phyloP scores from a whole-genome alignment of 805 yeast genomes.

The Metschnikowia arizonensis region DNA sequence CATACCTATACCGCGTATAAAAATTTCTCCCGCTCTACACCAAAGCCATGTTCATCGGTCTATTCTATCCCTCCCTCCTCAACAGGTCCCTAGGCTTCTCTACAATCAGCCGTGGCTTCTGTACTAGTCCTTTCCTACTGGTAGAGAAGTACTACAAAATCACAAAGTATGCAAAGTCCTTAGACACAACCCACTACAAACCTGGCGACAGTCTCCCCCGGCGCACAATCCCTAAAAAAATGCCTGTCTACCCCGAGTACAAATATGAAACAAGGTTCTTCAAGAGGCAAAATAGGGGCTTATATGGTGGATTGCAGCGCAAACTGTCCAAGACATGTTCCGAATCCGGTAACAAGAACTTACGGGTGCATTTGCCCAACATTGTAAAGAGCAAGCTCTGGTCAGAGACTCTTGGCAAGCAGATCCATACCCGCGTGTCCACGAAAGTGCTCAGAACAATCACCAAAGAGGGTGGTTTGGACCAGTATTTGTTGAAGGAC shows the following conservation, averaged over 20 bases:
- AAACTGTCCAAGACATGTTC: slow-evolving; percentile 74
- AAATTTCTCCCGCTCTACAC: neutral
- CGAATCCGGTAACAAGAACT: slow-evolving; percentile 68
- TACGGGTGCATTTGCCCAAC: slow-evolving; percentile 78
- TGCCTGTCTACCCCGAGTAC: slow-evolving; percentile 18
- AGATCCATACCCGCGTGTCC: slow-evolving; percentile 58
- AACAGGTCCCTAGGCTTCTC: slow-evolving; percentile 9
- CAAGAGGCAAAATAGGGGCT: slow-evolving; percentile 82
- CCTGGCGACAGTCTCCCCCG: slow-evolving; percentile 34
- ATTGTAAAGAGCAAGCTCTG: slow-evolving; percentile 70
- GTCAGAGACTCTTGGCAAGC: slow-evolving; percentile 70
- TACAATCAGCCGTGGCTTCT: slow-evolving; percentile 4
- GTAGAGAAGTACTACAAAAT: slow-evolving; percentile 39
- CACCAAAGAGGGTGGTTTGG: slow-evolving; percentile 92
- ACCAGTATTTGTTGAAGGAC: slow-evolving; percentile 80
- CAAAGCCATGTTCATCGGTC: slow-evolving; percentile 2
- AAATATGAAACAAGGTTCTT: slow-evolving; percentile 72
- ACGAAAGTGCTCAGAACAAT: slow-evolving; percentile 83
- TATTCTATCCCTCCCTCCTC: slow-evolving; percentile 5
- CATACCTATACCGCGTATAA: neutral
- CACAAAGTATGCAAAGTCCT: slow-evolving; percentile 36
- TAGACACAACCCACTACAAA: slow-evolving; percentile 32
- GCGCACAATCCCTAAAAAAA: slow-evolving; percentile 12
- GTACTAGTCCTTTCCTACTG: slow-evolving; percentile 10
- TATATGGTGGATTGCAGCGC: slow-evolving; percentile 84